Evolutionary conservation across 164 flowering plant species (phyloP), one percentile per base, ranked within the genome.

Genomic region (Amborella trichopoda): DNA sequence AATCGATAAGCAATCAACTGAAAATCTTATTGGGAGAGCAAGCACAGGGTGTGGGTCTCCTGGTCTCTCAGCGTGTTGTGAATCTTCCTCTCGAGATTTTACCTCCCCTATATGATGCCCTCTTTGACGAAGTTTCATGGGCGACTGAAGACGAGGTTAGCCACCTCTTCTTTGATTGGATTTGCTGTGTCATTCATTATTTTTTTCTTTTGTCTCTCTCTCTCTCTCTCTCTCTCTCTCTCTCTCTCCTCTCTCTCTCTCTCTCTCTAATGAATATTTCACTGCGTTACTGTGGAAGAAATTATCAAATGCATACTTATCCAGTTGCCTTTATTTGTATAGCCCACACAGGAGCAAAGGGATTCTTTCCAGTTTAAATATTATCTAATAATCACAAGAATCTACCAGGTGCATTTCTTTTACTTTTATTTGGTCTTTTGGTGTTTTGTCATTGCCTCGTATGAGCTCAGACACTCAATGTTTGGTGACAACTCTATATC

Each of bases 111-210:
- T 81, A 80, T 66, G 79, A 79, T 72, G 78, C 68, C 2, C 77
- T 93, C n/a, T 93, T 93, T 66, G 91, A 93, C 68, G 94, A 88
- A 69, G 54, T 88, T 37, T 76, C 77, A 36, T 85, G 87, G 94
- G 99, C 96, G 17, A 81, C 75, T 10, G 81, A 93, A 73, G 91
- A 82, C 66, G 95, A 88, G 91, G 94, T 90, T 56, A 53, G 78
- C 55, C 58, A 21, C 37, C 20, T 23, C n/a, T 18, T 33, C 44
- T 46, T 16, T 0, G 6, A 17, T 38, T 18, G 13, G 20, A 17
- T 33, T 49, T 46, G 20, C 0, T 6, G 18, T 38, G n/a, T 11
- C 1, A 2, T 5, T 34, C 25, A 26, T 19, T 11, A 34, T 51
- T 50, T 38, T 40, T 17, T 26, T 16, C 24, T 58, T 40, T 10